phyloP scores from a whole-genome alignment of 2,329 filamentous ascomycete genomes.

The Ceratocystis cubensis region DNA sequence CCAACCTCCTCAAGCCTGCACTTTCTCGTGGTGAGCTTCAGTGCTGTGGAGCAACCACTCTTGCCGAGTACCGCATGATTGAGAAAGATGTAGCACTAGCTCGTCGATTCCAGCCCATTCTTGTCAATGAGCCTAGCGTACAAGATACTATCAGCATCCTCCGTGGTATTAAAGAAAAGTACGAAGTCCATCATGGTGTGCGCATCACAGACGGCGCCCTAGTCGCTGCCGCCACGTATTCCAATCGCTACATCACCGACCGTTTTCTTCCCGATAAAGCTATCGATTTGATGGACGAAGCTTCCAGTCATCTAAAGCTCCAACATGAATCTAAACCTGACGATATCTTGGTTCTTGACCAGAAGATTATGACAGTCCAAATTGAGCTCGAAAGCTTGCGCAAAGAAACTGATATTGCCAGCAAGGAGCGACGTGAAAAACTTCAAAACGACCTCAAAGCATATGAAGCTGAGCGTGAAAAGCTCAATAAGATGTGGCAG shows the following conservation, averaged over 20 bases:
- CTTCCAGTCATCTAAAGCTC: conserved; percentile 74
- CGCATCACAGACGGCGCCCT: conserved; percentile 85
- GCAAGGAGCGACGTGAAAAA: conserved; percentile 75
- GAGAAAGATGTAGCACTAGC: conserved; percentile 94
- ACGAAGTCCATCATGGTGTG: conserved; percentile 94
- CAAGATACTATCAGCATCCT: conserved; percentile 91
- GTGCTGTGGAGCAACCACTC: conserved; percentile 86
- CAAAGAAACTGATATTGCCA: conserved; percentile 85
- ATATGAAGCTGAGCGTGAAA: conserved; percentile 64
- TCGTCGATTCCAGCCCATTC: conserved; percentile 82
- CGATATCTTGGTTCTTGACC: conserved; percentile 80
- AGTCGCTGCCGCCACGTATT: conserved; percentile 82
- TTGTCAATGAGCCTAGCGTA: conserved; percentile 83
- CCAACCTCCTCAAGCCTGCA: conserved; percentile 85
- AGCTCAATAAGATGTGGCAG: conserved; percentile 74
- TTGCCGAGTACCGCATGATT: conserved; percentile 83
- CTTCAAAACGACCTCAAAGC: conserved; percentile 63
- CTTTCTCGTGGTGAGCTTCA: conserved; percentile 87
- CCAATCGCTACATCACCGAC: conserved; percentile 93
- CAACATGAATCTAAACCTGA: conserved; percentile 97
- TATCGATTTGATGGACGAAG: conserved; percentile 93
- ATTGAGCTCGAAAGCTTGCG: conserved; percentile 90
- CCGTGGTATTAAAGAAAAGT: conserved; percentile 91
- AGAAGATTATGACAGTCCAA: conserved; percentile 93
- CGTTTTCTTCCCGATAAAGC: conserved; percentile 94